Base-by-base conservation (phyloP, 495 filamentous ascomycete genomes). In the Hyaloscypha finlandica region DNA sequence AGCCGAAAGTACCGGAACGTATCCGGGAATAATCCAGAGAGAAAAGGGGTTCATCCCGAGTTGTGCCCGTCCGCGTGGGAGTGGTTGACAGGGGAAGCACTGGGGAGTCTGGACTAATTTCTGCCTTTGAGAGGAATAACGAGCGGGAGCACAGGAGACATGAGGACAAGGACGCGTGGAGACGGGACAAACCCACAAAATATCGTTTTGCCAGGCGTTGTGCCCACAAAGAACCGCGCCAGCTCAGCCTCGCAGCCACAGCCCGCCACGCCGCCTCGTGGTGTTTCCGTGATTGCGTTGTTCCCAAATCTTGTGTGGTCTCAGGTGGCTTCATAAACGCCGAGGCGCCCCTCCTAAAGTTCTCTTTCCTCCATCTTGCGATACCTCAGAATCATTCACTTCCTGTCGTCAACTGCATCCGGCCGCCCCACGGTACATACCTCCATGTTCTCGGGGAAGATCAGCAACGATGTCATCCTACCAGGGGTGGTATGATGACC, bases 191-290 rank as follows among this genome's bases (percentile, higher is more conserved):
- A 20, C 19, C 32, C 59, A 11, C 19, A 8, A 32, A 59, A 19
- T 6, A 31, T 29, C 4, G 8, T 56, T n/a, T 56, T 9, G 22
- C 20, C 53, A 9, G 16, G 30, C 4, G 8, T 32, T 29, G 6
- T 25, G 32, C 19, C 56, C 30, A 19, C 31, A 59, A 33, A 59
- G 11, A 45, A 19, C 42, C 6, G 6, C 42, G 42, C 42, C 9
- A 6, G 37, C 59, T 42, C 33, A 61, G 59, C 59, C 59, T 61
- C 59, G 37, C 29, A 42, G 59, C 59, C 37, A 22, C 59, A n/a
- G 5, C 6, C 22, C 29, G n/a, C 4, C 12, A n/a, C 20, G 8
- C 55, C 25, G 30, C 19, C 37, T 29, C 31, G 59, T n/a, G 33
- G 32, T 61, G 37, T 45, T 48, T 61, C 48, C 14, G n/a, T 48